Evolutionary conservation across 2,329 filamentous ascomycete species (phyloP).

Genomic region (Cladobotryum protrusum): DNA sequence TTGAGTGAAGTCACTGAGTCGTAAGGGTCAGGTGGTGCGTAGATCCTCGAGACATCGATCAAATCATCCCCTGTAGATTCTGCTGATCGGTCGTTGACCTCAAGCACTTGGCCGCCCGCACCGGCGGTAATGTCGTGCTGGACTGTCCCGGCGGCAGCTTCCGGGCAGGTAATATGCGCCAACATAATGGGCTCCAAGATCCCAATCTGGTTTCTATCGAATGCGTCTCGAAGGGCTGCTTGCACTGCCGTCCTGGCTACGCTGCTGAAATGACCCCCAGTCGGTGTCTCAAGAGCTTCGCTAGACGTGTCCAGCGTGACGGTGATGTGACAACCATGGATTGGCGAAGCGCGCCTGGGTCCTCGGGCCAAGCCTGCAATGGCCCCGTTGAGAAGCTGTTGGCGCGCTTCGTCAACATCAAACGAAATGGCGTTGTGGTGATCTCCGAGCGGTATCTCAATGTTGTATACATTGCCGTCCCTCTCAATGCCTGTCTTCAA

Average conservation of each 20-base stretch:
- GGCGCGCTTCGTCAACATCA: slow-evolving; percentile 44
- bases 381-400: slow-evolving; percentile 69
- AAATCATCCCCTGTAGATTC: slow-evolving; percentile 29
- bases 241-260: slow-evolving; percentile 58
- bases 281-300: slow-evolving; percentile 50
- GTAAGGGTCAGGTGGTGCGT: slow-evolving; percentile 82
- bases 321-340: slow-evolving; percentile 68
- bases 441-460: slow-evolving; percentile 45
- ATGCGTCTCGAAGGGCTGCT: slow-evolving; percentile 58
- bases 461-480: slow-evolving; percentile 66
- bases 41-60: slow-evolving; percentile 71
- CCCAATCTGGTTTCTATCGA: slow-evolving; percentile 47
- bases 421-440: slow-evolving; percentile 43
- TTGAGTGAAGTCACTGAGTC: slow-evolving; percentile 52
- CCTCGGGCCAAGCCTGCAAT: slow-evolving; percentile 80
- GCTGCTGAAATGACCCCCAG: slow-evolving; percentile 63
- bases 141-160: slow-evolving; percentile 71
- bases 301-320: slow-evolving; percentile 61
- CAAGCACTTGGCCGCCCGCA: slow-evolving; percentile 65
- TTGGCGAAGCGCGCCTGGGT: slow-evolving; percentile 70
- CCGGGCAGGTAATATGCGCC: slow-evolving; percentile 78
- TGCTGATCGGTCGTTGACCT: slow-evolving; percentile 53
- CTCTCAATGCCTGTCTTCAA: slow-evolving; percentile 41
- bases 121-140: slow-evolving; percentile 74
- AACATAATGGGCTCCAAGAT: slow-evolving; percentile 94